Percentiles rank a stretch among this genome's conserved stretches.
Conservation (phyloP, 345 rosid genomes). For the Hevea brasiliensis region DNA sequence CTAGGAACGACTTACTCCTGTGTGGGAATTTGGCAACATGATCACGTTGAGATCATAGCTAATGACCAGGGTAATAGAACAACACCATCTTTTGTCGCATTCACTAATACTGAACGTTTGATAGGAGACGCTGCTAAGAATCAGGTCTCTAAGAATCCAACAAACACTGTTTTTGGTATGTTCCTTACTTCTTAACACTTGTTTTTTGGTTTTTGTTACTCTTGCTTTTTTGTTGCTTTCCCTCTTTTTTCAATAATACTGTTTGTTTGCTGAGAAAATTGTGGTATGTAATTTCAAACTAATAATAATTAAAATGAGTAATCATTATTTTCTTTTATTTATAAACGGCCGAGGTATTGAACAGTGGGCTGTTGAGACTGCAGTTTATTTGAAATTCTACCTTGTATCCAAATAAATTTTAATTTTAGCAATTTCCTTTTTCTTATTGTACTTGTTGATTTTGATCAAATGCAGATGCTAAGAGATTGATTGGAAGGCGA, state of each 20-base stretch:
- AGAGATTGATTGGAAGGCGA: background rate
- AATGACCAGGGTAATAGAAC: slow-evolving; percentile 45
- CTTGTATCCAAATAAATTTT: background rate
- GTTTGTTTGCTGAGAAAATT: too few relatives aligned
- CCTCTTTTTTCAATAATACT: too few relatives aligned
- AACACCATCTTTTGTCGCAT: slow-evolving; percentile 44
- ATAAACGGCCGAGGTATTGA: too few relatives aligned
- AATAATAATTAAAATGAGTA: too few relatives aligned
- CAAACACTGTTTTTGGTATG: slow-evolving; percentile 41
- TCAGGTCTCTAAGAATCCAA: slow-evolving; percentile 47
- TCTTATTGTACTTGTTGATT: background rate
- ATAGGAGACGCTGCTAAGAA: slow-evolving; percentile 47
- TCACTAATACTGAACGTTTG: slow-evolving; percentile 42
- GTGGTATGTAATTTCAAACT: too few relatives aligned
- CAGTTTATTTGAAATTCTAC: too few relatives aligned
- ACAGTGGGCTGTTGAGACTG: too few relatives aligned
- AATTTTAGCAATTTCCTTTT: background rate
- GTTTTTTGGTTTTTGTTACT: too few relatives aligned
- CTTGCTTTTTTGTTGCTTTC: too few relatives aligned
- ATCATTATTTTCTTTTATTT: too few relatives aligned
- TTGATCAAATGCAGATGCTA: slow-evolving; percentile 4
- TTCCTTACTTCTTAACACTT: background rate
- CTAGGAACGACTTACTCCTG: slow-evolving; percentile 40
- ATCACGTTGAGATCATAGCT: slow-evolving; percentile 44
- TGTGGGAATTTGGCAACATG: slow-evolving; percentile 45